These are phyloP conservation scores for Suhomyces emberorum DNA, from an alignment of 805 yeast species.

Conservation along the genomic window DNA sequence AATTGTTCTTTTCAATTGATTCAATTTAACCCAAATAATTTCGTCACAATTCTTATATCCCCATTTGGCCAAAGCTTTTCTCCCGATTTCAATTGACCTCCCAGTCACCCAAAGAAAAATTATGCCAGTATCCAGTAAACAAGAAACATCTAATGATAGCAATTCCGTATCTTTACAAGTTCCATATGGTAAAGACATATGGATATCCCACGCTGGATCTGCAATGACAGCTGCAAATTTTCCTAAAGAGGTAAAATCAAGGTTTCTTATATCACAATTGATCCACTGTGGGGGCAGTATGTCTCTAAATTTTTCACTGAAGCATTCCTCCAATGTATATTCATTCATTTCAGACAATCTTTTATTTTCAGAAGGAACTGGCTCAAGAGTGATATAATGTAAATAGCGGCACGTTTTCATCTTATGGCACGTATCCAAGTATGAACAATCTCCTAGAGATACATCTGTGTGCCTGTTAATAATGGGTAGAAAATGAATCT, in stretches of 20 bases:
- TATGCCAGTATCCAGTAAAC: constrained; percentile 80
- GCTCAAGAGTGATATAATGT: constrained; percentile 63
- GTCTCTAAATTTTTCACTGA: constrained; percentile 31
- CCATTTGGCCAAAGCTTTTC: constrained; percentile 73
- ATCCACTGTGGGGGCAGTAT: constrained; percentile 76
- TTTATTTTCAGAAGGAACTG: constrained; percentile 14
- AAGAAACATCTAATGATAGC: constrained; percentile 58
- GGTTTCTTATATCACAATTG: constrained; percentile 71
- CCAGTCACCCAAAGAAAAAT: constrained; percentile 94
- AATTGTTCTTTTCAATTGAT: constrained; percentile 82
- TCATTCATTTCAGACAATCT: constrained; percentile 24
- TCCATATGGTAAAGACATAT: constrained; percentile 79
- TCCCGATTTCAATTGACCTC: constrained; percentile 83
- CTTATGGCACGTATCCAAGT: constrained; percentile 90
- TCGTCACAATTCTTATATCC: constrained; percentile 80
- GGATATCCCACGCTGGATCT: constrained; percentile 97
- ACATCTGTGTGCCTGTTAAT: constrained; percentile 58
- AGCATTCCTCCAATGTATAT: constrained; percentile 49
- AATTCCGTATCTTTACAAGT: constrained; percentile 77
- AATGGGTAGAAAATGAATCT: constrained; percentile 30
- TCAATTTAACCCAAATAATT: constrained; percentile 85
- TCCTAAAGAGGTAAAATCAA: constrained; percentile 72
- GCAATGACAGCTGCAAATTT: constrained; percentile 80
- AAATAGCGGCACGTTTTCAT: constrained; percentile 74
- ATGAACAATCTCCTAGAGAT: constrained; percentile 84